Percentiles rank a stretch among this genome's conserved stretches.
phyloP scores from a whole-genome alignment of 257 asterid species.

The Apocynum venetum region DNA sequence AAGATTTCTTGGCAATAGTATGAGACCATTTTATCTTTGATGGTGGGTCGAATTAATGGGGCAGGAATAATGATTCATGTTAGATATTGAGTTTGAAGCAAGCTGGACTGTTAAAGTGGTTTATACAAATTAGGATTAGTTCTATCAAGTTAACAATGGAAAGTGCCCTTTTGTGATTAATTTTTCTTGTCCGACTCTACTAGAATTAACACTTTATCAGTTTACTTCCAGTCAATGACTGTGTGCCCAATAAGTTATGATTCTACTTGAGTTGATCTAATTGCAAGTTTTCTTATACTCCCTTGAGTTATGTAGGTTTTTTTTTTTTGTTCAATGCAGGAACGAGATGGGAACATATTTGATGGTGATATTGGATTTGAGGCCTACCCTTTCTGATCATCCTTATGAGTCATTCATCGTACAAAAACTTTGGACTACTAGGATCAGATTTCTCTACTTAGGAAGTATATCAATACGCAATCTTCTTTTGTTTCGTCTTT shows the following conservation, averaged over 20 bases:
- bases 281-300: not conserved
- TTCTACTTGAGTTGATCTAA: not conserved
- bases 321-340: conserved; percentile 44
- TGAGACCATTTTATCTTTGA: not conserved
- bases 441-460: conserved; percentile 13
- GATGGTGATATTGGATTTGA: conserved; percentile 51
- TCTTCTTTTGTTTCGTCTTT: conserved; percentile 8
- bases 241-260: no score
- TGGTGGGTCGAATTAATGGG: not conserved
- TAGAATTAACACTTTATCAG: no score
- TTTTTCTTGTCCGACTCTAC: not conserved
- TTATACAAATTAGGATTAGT: no score
- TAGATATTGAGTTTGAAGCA: not conserved
- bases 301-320: not conserved
- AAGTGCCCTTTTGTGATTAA: not conserved
- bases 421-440: conserved; percentile 18
- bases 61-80: not conserved
- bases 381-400: conserved; percentile 49
- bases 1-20: not conserved
- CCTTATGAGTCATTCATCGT: conserved; percentile 23
- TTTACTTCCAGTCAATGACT: no score
- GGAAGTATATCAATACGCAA: conserved; percentile 42
- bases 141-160: not conserved
- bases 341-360: conserved; percentile 45
- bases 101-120: no score